These are phyloP conservation scores for Fragaria iinumae DNA, from an alignment of 306 rosid species.

Conservation along the genomic window DNA sequence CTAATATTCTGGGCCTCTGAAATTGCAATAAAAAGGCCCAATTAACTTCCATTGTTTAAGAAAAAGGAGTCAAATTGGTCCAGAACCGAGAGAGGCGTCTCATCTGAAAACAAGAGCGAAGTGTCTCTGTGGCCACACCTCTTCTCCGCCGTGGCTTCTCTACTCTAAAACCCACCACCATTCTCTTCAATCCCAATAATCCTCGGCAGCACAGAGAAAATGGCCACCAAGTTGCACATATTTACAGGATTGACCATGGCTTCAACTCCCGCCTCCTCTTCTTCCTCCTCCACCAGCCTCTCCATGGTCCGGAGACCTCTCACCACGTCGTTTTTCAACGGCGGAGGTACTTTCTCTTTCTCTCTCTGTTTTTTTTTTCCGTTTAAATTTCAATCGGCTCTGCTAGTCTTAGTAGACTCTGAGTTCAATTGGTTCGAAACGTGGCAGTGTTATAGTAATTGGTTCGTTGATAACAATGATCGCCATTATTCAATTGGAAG, in stretches of 20 bases:
- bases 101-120: neutral
- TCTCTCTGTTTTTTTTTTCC: neutral
- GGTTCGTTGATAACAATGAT: neutral
- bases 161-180: neutral
- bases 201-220: slow-evolving; percentile 15
- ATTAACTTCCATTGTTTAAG: no score
- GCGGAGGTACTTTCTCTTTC: slow-evolving; percentile 31
- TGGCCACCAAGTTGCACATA: slow-evolving; percentile 52
- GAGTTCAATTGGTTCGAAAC: no score
- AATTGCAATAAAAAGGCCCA: no score
- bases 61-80: neutral
- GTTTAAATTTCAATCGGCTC: neutral
- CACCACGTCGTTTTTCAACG: slow-evolving; percentile 53
- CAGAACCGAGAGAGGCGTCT: neutral
- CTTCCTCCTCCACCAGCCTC: slow-evolving; percentile 30
- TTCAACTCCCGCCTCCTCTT: slow-evolving; percentile 45
- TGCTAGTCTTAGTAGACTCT: no score
- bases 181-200: neutral
- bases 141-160: slow-evolving; percentile 12
- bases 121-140: neutral
- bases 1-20: no score
- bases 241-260: slow-evolving; percentile 53
- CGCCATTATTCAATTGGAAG: neutral
- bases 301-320: slow-evolving; percentile 51
- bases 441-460: neutral